A percentile compares a stretch with the other conserved stretches of the same genome.
phyloP scores from a whole-genome alignment of 1,139 yeast genomes.

The Candida frijolesensis region DNA sequence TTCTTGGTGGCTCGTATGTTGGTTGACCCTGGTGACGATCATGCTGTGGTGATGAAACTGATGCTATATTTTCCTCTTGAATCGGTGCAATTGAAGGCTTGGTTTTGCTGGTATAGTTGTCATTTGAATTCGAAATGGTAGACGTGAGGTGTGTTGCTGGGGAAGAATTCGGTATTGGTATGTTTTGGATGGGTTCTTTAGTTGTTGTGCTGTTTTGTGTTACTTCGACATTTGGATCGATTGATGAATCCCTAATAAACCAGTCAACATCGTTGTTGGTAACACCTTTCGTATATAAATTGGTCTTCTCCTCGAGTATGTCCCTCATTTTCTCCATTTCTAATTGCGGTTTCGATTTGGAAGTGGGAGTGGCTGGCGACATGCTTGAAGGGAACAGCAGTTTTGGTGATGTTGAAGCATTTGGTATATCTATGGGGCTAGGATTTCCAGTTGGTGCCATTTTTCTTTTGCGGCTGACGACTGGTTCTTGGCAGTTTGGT shows the following conservation, averaged over 20 bases:
- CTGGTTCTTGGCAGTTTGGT: neutral
- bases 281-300: constrained; percentile 28
- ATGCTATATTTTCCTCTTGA: constrained; percentile 27
- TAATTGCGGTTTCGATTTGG: constrained; percentile 1
- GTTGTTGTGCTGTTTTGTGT: neutral
- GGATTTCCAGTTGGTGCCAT: neutral
- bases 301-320: constrained; percentile 22
- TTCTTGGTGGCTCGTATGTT: constrained; percentile 12
- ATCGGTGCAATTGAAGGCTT: constrained; percentile 40
- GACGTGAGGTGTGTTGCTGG: constrained; percentile 32
- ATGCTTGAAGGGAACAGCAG: neutral
- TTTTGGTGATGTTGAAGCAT: neutral
- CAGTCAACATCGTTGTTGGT: constrained; percentile 47
- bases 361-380: neutral
- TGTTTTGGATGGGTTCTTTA: neutral
- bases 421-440: neutral
- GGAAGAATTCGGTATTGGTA: constrained; percentile 11
- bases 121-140: constrained; percentile 38
- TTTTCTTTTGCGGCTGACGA: neutral
- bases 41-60: constrained; percentile 7
- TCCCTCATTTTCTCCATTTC: constrained; percentile 21
- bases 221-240: constrained; percentile 10
- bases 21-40: neutral
- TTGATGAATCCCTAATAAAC: constrained; percentile 44
- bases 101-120: constrained; percentile 31